phyloP scores from a whole-genome alignment of 2,329 filamentous ascomycete genomes.

The Emmonsia crescens region DNA sequence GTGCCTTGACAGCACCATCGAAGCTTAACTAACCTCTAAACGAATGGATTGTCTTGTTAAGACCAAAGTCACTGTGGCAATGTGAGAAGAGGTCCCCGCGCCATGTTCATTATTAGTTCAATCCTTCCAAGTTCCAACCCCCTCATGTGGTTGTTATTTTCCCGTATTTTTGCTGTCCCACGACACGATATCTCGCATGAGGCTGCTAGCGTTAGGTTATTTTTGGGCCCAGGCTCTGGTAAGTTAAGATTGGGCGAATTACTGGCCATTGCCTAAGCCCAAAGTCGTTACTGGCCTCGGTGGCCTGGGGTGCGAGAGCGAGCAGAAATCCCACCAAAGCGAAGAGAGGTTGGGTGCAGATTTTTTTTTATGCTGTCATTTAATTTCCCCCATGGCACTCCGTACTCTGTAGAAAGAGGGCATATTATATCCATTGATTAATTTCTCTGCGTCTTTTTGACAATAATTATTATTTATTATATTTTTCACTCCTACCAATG shows the following conservation, averaged over 20 bases:
- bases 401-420: too few species aligned
- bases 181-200: neutral
- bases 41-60: neutral
- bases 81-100: too few species aligned
- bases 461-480: too few species aligned
- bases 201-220: neutral
- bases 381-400: neutral
- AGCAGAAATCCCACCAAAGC: neutral
- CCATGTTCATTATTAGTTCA: too few species aligned
- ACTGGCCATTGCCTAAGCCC: neutral
- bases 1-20: neutral
- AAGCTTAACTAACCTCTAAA: neutral
- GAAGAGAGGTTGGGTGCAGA: neutral
- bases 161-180: too few species aligned
- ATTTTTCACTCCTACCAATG: too few species aligned
- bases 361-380: neutral
- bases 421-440: too few species aligned
- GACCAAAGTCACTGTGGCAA: too few species aligned
- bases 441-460: neutral
- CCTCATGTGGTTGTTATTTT: neutral
- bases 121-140: too few species aligned
- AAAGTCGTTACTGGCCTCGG: neutral
- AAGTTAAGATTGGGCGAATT: neutral
- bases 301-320: neutral
- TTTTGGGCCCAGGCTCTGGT: neutral